A percentile compares a stretch with the other conserved stretches of the same genome.
Conservation (phyloP, 2,329 filamentous ascomycete species). For the Didymella glomerata region DNA sequence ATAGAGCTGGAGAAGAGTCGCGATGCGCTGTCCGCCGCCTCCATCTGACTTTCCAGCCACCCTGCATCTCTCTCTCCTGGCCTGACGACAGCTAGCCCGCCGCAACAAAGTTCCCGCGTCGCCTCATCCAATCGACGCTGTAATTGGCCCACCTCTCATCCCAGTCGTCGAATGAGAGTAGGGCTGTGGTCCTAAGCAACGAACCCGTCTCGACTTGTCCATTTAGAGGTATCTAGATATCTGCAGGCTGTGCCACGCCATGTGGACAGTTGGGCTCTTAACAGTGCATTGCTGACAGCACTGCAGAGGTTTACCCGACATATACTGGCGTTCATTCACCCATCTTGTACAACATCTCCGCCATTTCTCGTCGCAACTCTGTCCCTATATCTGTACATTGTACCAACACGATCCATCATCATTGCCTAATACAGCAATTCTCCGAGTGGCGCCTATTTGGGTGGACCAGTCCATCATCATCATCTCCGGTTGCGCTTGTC, state of each 20-base stretch:
- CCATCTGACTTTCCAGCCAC: constrained; percentile 44
- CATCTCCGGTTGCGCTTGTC: constrained; percentile 36
- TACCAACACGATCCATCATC: constrained; percentile 35
- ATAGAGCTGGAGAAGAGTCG: constrained; percentile 45
- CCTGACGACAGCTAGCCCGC: constrained; percentile 48
- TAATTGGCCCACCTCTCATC: constrained; percentile 44
- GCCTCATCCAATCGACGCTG: constrained; percentile 41
- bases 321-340: constrained; percentile 28
- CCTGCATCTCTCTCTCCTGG: constrained; percentile 40
- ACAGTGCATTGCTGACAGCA: constrained; percentile 38
- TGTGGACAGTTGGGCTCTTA: constrained; percentile 23
- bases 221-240: constrained; percentile 43
- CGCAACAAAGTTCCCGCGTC: constrained; percentile 41
- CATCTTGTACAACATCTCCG: constrained; percentile 38
- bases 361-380: constrained; percentile 6
- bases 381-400: constrained; percentile 25
- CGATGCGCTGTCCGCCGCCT: constrained; percentile 51
- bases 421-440: constrained; percentile 44
- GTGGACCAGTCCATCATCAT: constrained; percentile 22
- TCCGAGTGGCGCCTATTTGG: constrained; percentile 37
- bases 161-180: constrained; percentile 47
- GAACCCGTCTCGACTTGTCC: constrained; percentile 42
- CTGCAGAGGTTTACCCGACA: constrained; percentile 31
- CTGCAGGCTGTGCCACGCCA: constrained; percentile 37
- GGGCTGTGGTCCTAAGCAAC: constrained; percentile 35